Conservation (phyloP, 768 basidiomycete genomes). For the Russula ochroleuca region DNA sequence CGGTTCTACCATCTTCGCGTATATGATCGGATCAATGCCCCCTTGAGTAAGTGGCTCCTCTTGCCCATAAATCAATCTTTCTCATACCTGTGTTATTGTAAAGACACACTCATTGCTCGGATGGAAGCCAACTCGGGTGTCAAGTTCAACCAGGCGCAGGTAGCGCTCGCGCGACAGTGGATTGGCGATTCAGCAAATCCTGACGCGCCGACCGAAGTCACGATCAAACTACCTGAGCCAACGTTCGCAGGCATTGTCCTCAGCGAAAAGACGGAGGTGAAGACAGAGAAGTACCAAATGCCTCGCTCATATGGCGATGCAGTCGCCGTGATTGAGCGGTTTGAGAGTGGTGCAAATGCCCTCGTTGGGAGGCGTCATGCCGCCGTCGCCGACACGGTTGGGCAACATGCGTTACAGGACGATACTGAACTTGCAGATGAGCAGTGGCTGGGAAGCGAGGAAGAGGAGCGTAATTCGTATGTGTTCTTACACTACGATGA, state of each 20-base stretch:
- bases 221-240: conserved; percentile 53
- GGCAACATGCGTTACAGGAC: conserved; percentile 74
- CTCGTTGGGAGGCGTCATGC: conserved; percentile 49
- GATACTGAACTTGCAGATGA: conserved; percentile 62
- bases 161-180: conserved; percentile 78
- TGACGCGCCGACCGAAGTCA: conserved; percentile 47
- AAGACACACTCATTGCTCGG: conserved; percentile 50
- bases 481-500: conserved; percentile 34
- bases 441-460: conserved; percentile 76
- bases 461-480: conserved; percentile 77
- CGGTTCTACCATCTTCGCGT: conserved; percentile 88
- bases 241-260: conserved; percentile 47
- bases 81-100: background rate
- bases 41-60: conserved; percentile 43
- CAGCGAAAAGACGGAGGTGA: conserved; percentile 49
- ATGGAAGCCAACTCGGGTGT: conserved; percentile 76
- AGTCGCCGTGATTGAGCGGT: conserved; percentile 57
- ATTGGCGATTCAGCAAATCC: conserved; percentile 44
- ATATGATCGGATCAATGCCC: conserved; percentile 88
- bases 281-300: conserved; percentile 60
- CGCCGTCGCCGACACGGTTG: conserved; percentile 67
- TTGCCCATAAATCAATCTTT: background rate
- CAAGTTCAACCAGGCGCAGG: conserved; percentile 79
- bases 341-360: conserved; percentile 59
- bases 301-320: conserved; percentile 69